Percentiles rank a stretch among this genome's conserved stretches.
phyloP scores from a whole-genome alignment of 805 yeast species.

The Ogataea trehalophila region DNA sequence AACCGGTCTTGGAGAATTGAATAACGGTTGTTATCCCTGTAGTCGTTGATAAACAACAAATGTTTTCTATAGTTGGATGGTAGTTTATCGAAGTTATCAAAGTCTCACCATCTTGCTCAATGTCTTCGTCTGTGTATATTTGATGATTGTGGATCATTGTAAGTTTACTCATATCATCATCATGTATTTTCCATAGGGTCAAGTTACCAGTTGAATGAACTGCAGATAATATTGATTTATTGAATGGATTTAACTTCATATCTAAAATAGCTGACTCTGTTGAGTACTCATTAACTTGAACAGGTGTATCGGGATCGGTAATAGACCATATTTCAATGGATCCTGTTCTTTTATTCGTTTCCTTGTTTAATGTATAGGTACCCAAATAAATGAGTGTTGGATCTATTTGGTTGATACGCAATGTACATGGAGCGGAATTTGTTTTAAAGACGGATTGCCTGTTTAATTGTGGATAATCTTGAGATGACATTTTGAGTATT shows the following conservation, averaged over 20 bases:
- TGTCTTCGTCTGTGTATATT: constrained; percentile 38
- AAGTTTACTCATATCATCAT: constrained; percentile 16
- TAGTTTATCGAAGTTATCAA: constrained; percentile 65
- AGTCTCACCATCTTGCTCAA: constrained; percentile 14
- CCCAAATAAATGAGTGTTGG: constrained; percentile 56
- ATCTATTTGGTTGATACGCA: constrained; percentile 54
- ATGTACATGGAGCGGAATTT: constrained; percentile 77
- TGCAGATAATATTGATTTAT: constrained; percentile 42
- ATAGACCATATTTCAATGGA: constrained; percentile 38
- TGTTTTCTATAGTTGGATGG: constrained; percentile 36
- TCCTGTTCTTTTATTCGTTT: constrained; percentile 54
- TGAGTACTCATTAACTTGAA: constrained; percentile 13
- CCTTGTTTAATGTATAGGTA: constrained; percentile 68
- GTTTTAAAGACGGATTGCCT: constrained; percentile 32
- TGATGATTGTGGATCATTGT: constrained; percentile 31
- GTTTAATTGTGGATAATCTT: too few relatives aligned
- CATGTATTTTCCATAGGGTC: constrained; percentile 50
- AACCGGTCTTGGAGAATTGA: constrained; percentile 22
- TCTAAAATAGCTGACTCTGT: constrained; percentile 72
- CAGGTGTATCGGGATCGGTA: constrained; percentile 10
- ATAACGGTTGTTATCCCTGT: constrained; percentile 47
- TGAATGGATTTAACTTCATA: constrained; percentile 58
- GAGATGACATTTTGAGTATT: too few relatives aligned
- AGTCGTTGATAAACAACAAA: constrained; percentile 58
- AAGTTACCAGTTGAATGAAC: constrained; percentile 83